Conservation (phyloP, 2,329 filamentous ascomycete species). For the Cercospora sp. region DNA sequence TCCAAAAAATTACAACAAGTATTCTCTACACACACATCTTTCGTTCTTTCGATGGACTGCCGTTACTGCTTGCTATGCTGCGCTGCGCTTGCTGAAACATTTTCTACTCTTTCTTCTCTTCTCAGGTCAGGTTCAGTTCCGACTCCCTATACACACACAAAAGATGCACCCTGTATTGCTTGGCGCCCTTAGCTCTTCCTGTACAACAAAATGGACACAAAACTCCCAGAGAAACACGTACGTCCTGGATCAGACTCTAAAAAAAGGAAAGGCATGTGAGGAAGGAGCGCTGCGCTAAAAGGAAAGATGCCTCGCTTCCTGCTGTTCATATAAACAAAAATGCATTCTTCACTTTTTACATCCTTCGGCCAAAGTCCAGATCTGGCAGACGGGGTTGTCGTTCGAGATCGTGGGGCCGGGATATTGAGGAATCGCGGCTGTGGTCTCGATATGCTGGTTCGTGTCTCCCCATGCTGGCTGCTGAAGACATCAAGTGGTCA, state of each 20-base stretch:
- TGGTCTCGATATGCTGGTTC: conserved; percentile 18
- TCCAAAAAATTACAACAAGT: neutral
- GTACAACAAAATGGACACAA: neutral
- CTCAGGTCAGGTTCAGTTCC: conserved; percentile 4
- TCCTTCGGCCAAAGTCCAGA: conserved; percentile 29
- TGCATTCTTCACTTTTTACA: conserved; percentile 7
- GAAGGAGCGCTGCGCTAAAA: neutral
- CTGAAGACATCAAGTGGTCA: conserved; percentile 34
- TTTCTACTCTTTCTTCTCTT: neutral
- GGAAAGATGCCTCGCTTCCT: neutral
- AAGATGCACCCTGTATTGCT: neutral
- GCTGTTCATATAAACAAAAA: neutral
- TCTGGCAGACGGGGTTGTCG: conserved; percentile 36
- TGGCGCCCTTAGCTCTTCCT: neutral
- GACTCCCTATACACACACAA: conserved; percentile 3
- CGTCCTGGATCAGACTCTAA: neutral
- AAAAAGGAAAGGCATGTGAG: neutral
- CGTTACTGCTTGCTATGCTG: neutral
- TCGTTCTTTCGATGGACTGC: conserved; percentile 6
- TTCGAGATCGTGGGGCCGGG: conserved; percentile 3
- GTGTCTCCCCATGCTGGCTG: conserved; percentile 37
- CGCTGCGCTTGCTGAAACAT: neutral
- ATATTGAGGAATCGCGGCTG: conserved; percentile 19
- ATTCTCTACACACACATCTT: neutral
- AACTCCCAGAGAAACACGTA: neutral